phyloP scores from a whole-genome alignment of 1,139 yeast species.

The Kurtzmaniella natalensis region DNA sequence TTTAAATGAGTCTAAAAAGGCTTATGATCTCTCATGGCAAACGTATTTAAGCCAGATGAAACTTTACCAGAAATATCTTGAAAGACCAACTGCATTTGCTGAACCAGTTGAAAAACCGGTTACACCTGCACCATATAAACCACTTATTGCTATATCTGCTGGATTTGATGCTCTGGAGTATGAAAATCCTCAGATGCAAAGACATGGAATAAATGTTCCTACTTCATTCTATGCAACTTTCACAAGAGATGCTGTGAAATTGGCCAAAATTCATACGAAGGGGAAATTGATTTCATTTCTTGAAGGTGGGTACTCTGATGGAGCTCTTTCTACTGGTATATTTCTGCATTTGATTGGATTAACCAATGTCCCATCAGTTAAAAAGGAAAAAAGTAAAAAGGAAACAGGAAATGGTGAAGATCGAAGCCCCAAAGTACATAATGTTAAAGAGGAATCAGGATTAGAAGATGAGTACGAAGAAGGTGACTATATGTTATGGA shows the following conservation, averaged over 20 bases:
- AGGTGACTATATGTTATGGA: slow-evolving; percentile 47
- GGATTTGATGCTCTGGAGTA: slow-evolving; percentile 89
- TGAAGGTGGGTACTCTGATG: slow-evolving; percentile 88
- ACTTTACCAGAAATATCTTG: slow-evolving; percentile 24
- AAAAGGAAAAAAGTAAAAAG: slow-evolving; percentile 10
- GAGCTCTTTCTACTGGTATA: slow-evolving; percentile 76
- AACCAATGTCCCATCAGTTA: slow-evolving; percentile 10
- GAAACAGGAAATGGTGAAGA: background rate
- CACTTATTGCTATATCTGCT: slow-evolving; percentile 70
- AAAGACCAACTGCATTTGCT: slow-evolving; percentile 26
- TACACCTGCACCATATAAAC: slow-evolving; percentile 57
- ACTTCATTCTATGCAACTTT: slow-evolving; percentile 73
- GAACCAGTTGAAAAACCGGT: slow-evolving; percentile 24
- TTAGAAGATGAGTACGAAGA: slow-evolving; percentile 27
- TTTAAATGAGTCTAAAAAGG: slow-evolving; percentile 46
- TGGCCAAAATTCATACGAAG: slow-evolving; percentile 57
- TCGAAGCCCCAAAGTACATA: slow-evolving; percentile 7
- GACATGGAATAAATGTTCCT: slow-evolving; percentile 82
- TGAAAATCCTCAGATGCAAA: slow-evolving; percentile 79
- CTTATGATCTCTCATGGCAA: slow-evolving; percentile 37
- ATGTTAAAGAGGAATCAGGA: background rate
- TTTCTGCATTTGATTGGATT: slow-evolving; percentile 75
- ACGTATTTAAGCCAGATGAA: slow-evolving; percentile 24
- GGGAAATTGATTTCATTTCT: slow-evolving; percentile 67
- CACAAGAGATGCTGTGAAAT: slow-evolving; percentile 64